These are phyloP conservation scores for Colletotrichum higginsianum DNA, from an alignment of 2,329 filamentous ascomycete species.

Conservation along the genomic window DNA sequence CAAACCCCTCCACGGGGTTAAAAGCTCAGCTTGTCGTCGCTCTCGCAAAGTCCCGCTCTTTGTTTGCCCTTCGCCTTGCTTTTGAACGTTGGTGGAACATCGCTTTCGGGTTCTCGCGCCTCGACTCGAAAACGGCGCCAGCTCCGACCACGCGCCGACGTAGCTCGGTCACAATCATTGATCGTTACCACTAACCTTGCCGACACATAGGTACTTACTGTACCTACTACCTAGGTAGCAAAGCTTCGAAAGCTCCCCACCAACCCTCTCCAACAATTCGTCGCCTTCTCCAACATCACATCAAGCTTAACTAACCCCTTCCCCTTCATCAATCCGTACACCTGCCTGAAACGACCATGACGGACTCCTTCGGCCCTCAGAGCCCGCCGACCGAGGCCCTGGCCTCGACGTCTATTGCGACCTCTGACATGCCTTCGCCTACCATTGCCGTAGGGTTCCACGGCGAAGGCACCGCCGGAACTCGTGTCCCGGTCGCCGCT, in stretches of 20 bases:
- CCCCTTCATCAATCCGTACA: not conserved
- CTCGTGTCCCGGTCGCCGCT: constrained; percentile 53
- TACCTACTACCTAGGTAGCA: not conserved
- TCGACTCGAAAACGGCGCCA: constrained; percentile 7
- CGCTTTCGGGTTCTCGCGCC: constrained; percentile 31
- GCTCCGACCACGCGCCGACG: constrained; percentile 13
- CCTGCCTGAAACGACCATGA: constrained; percentile 20
- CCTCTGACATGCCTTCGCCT: constrained; percentile 37
- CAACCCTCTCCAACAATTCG: constrained; percentile 19
- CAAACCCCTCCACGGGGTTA: not conserved
- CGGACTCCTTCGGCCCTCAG: constrained; percentile 20
- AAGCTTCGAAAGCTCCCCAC: constrained; percentile 3
- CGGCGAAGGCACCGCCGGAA: constrained; percentile 31
- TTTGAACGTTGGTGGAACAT: not conserved
- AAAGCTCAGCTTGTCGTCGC: constrained; percentile 25
- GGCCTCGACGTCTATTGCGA: constrained; percentile 28
- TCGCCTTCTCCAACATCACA: constrained; percentile 14
- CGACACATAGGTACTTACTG: too few species aligned
- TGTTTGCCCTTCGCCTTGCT: not conserved
- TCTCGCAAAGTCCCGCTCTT: constrained; percentile 21
- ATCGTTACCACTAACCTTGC: too few species aligned
- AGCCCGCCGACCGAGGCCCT: constrained; percentile 38
- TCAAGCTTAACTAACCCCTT: not conserved
- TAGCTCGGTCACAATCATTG: constrained; percentile 4
- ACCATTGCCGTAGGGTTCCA: constrained; percentile 41